Conservation (phyloP, 1,284 basidiomycete species). For the Moesziomyces antarcticus region DNA sequence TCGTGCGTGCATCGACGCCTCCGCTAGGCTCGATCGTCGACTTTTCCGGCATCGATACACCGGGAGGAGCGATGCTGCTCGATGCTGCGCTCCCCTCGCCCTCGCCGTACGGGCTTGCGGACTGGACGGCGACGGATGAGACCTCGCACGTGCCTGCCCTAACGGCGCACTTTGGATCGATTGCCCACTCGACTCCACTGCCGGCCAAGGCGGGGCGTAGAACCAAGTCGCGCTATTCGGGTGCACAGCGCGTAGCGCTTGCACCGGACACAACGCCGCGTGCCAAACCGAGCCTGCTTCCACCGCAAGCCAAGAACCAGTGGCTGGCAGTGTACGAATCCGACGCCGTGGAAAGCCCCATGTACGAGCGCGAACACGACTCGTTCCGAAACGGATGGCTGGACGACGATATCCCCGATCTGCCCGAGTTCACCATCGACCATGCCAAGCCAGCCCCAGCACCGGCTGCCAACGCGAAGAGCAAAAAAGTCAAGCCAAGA, state of each 20-base stretch:
- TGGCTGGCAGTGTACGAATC: conserved; percentile 2
- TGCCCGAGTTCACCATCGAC: conserved; percentile 45
- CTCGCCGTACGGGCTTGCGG: conserved; percentile 29
- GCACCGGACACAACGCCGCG: not conserved
- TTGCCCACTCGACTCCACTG: conserved; percentile 33
- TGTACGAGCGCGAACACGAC: conserved; percentile 35
- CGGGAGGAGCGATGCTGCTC: conserved; percentile 19
- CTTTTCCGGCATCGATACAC: conserved; percentile 25
- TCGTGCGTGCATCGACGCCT: conserved; percentile 37
- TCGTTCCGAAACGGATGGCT: conserved; percentile 32
- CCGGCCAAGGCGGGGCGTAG: not conserved
- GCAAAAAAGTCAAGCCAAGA: conserved; percentile 9
- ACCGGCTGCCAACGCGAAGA: not conserved
- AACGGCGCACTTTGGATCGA: conserved; percentile 1
- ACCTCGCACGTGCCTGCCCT: conserved; percentile 31
- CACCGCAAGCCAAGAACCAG: not conserved
- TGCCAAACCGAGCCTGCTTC: conserved; percentile 5
- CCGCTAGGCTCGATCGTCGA: conserved; percentile 34
- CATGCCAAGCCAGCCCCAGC: conserved; percentile 2
- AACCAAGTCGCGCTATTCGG: conserved; percentile 34
- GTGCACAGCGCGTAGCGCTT: conserved; percentile 26
- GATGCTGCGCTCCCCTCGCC: conserved; percentile 33
- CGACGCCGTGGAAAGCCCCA: not conserved
- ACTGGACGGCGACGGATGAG: conserved; percentile 42
- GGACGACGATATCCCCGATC: conserved; percentile 8